Evolutionary conservation across 495 filamentous ascomycete species (phyloP), one percentile per base, ranked within the genome.

Genomic region (Hypoxylon crocopeplum): DNA sequence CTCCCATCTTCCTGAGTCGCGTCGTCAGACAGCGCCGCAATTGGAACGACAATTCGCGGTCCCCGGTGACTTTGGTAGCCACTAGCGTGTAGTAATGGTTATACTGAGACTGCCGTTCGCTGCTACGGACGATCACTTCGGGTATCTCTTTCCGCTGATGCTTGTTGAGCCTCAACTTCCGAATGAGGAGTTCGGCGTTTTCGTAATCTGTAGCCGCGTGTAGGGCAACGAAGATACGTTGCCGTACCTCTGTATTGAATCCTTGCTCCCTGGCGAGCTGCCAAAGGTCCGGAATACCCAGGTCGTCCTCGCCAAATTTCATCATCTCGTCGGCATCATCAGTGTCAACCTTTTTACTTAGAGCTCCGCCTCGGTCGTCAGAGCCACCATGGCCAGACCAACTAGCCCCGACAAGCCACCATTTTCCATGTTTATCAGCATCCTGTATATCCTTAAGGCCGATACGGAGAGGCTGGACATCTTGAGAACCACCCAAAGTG

Each of bases 331-430:
- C 59, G 3, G 64, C 52, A 6, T 72, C 57, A 44, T 50, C 55
- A 4, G 71, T 67, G 1, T 64, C 56, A 25, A 69, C 62, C 25
- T 71, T 58, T 37, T 61, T 22, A 2, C 62, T 36, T 7, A 37
- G 51, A 48, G 62, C 46, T 44, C 53, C 48, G 13, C 57, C 37
- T 54, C 57, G 13, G 32, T 57, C 42, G 12, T 59, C 37, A 16
- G 75, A 67, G 19, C 75, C 74, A 25, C 42, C 48, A 45, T 82
- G 81, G 22, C 83, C 83, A 7, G 75, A 69, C 88, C 92, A 97
- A 72, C 91, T 95, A 10, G 93, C 92, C 37, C 94, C 93, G 19
- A 97, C 88, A 29, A 98, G 83, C 94, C 94, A 98, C 95, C 94
- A 98, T 77, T 96, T 97, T 2, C 94, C 94, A 72, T 89, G 91